Evolutionary conservation across 441 rosid genomes (phyloP).

Genomic region (Gossypium trilobum): DNA sequence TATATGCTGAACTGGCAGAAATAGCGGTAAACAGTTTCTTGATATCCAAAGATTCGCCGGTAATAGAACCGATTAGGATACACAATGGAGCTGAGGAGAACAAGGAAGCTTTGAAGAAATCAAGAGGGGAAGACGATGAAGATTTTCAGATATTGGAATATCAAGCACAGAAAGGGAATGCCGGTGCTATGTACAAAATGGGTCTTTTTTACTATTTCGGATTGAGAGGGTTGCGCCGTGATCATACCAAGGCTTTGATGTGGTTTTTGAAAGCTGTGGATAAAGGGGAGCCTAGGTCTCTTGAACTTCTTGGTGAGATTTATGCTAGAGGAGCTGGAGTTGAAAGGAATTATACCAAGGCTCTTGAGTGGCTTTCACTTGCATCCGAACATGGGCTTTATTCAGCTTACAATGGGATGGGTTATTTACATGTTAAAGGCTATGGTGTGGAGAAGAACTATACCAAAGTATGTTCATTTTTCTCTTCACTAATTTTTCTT

Average conservation of each 20-base stretch:
- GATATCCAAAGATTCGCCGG: constrained; percentile 85
- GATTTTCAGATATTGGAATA: constrained; percentile 94
- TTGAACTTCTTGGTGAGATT: constrained; percentile 95
- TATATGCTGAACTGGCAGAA: constrained; percentile 87
- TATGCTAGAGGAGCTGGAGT: constrained; percentile 96
- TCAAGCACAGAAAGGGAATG: constrained; percentile 94
- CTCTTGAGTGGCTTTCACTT: constrained; percentile 79
- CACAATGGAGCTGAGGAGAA: constrained; percentile 94
- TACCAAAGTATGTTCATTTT: constrained; percentile 49
- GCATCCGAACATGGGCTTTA: constrained; percentile 68
- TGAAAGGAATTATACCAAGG: constrained; percentile 86
- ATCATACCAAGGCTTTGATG: constrained; percentile 67
- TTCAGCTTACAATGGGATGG: constrained; percentile 91
- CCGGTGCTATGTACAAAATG: constrained; percentile 74
- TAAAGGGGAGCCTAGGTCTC: constrained; percentile 82
- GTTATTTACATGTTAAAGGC: constrained; percentile 86
- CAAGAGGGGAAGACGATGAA: constrained; percentile 88
- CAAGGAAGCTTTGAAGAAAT: constrained; percentile 80
- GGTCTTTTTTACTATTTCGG: constrained; percentile 92
- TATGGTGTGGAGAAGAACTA: constrained; percentile 88
- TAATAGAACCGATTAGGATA: constrained; percentile 79
- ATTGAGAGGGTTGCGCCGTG: constrained; percentile 89
- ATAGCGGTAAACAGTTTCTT: constrained; percentile 85
- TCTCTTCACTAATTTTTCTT: neutral
- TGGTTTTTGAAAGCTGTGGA: constrained; percentile 89